A percentile compares a stretch with the other conserved stretches of the same genome.
Evolutionary conservation across 1,284 basidiomycete genomes (phyloP).

Genomic region (Entoloma clypeatum): DNA sequence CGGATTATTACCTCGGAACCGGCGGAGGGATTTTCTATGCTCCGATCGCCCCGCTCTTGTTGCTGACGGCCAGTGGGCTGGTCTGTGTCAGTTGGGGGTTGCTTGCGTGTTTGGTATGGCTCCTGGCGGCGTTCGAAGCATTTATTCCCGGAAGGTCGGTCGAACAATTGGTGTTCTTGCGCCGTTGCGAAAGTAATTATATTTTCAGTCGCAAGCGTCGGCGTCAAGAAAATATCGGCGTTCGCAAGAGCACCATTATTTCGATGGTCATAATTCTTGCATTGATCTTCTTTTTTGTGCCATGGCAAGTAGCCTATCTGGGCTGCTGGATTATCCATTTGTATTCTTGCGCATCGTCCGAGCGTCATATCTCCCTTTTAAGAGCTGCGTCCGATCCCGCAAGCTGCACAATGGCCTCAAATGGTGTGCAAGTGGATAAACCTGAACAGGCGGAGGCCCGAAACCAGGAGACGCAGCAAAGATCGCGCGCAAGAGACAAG

Average conservation of each 20-base stretch:
- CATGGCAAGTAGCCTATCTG: constrained; percentile 89
- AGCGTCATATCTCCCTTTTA: constrained; percentile 19
- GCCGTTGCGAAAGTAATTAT: constrained; percentile 1
- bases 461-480: constrained; percentile 11
- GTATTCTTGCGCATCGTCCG: constrained; percentile 49
- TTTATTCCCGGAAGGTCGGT: constrained; percentile 40
- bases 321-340: constrained; percentile 78
- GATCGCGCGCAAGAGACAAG: constrained; percentile 13
- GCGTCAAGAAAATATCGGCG: constrained; percentile 33
- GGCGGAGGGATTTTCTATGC: constrained; percentile 46
- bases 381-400: constrained; percentile 23
- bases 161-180: neutral
- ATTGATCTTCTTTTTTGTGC: constrained; percentile 71
- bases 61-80: constrained; percentile 56
- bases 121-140: constrained; percentile 33
- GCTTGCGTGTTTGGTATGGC: constrained; percentile 41
- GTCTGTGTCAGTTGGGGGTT: constrained; percentile 58
- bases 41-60: constrained; percentile 49
- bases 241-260: constrained; percentile 45
- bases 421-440: constrained; percentile 13
- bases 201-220: constrained; percentile 22
- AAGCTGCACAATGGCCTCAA: constrained; percentile 16
- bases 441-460: constrained; percentile 11
- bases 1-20: constrained; percentile 55
- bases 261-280: constrained; percentile 63